Base-by-base conservation (phyloP, 2,329 filamentous ascomycete species). In the Penicillium digitatum region DNA sequence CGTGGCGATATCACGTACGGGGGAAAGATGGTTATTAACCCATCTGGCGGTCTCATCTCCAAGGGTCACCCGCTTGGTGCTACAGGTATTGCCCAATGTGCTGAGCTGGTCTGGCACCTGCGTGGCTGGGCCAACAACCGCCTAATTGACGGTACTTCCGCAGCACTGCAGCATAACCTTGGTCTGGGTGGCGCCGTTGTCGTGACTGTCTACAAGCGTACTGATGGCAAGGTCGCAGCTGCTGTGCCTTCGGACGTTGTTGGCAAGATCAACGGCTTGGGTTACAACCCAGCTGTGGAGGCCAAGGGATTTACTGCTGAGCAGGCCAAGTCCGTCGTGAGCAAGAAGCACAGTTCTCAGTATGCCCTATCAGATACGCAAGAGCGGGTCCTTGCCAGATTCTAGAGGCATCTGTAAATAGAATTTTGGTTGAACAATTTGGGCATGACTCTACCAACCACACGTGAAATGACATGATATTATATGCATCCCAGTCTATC, bases 41-140 rank as follows among this genome's bases (percentile, higher is more conserved):
- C 93, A 1, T 95, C 90, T 0, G 94, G 93, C 40, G 94, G 94
- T 1, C 82, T 97, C 54, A 97, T 97, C 68, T 94, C 89, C 60
- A 97, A 97, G 79, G 94, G 93, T 38, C 93, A 97, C 73, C 93
- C 94, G 0, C 85, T 97, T 4, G 93, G 93, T 32, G 93, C 93
- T 0, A 95, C 90, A 0, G 93, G 94, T n/a, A 82, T 97, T 49
- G 94, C 93, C 12, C 93, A 97, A 77, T 96, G 92, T 70, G 90
- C 93, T 5, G 93, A 97, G 77, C 79, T 97, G 12, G 89, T 95
- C 27, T 97, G 93, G 93, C 93, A 97, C 69, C 80, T 97, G 65
- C 84, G 93, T 61, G 93, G 93, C 12, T 96, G 93, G 93, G 93
- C 93, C 20, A 96, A 94, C 75, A 96, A 96, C 79, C 82, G 93